These are phyloP conservation scores for Yamadazyma triangularis DNA, from an alignment of 1,139 yeast species.

Conservation along the genomic window DNA sequence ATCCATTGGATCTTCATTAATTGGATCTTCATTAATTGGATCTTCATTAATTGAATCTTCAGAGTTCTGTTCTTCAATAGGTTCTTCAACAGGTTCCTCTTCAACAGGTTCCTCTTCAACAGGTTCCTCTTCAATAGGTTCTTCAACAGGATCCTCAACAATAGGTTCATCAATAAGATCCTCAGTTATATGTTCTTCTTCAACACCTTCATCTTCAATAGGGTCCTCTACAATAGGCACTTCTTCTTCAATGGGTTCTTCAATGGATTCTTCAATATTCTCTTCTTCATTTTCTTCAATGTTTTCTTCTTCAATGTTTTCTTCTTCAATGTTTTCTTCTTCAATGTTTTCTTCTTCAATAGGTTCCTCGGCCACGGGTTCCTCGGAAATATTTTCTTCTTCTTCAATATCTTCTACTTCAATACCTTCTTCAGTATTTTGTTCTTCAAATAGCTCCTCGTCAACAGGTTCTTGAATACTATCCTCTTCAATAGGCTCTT, in stretches of 20 bases:
- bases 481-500: conserved; percentile 3
- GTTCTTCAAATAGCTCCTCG: conserved; percentile 4
- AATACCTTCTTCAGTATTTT: conserved; percentile 4
- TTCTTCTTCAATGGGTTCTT: neutral
- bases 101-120: conserved; percentile 1
- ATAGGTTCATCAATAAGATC: conserved; percentile 1
- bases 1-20: too few species aligned
- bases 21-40: too few species aligned
- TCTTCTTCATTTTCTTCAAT: conserved; percentile 2
- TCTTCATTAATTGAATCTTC: too few species aligned
- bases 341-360: conserved; percentile 6
- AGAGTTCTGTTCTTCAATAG: conserved; percentile 1
- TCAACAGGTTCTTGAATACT: conserved; percentile 4
- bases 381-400: conserved; percentile 4
- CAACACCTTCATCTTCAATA: conserved; percentile 1
- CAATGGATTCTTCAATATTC: conserved; percentile 1
- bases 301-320: conserved; percentile 2
- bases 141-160: neutral
- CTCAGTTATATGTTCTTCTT: conserved; percentile 2
- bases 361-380: conserved; percentile 2
- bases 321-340: conserved; percentile 2
- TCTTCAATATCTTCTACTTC: conserved; percentile 5
- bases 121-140: conserved; percentile 1
- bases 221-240: neutral
- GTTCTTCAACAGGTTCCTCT: conserved; percentile 1